Evolutionary conservation across 768 basidiomycete genomes (phyloP), one percentile per base, ranked within the genome.

Genomic region (Serendipita vermifera): DNA sequence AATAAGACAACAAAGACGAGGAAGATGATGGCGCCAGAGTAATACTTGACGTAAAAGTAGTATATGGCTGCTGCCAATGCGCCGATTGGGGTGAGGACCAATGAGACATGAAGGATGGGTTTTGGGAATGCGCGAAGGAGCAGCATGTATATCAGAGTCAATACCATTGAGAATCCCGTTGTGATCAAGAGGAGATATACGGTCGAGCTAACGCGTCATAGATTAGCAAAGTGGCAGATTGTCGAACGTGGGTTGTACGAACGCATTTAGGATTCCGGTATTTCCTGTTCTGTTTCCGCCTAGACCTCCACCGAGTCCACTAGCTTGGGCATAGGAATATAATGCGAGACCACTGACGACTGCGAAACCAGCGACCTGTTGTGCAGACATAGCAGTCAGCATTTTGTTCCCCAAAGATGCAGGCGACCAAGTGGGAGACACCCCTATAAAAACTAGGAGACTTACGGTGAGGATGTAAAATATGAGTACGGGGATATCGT

Each of bases 1-100:
- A 85, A 87, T 55, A 91, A 66, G 27, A 89, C 59, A 0, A 87
- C 85, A 57, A 91, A 82, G 57, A 90, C 67, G 2, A 85, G 84
- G 72, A 88, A 88, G 58, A 90, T 81, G 62, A 90, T 85, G 2
- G 88, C 87, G 6, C 83, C 87, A 46, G 85, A 38, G 38, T 11
- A 46, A 15, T 31, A 15, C 17, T 15, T 15, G 33, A 70, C 80
- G 55, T 62, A 85, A 82, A 83, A 62, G 24, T 78, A 84, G 62
- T 82, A 85, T 5, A 27, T 26, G 11, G 46, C 46, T 51, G 32
- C 27, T 4, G 46, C 46, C 11, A 51, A 29, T 4, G 46, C 46
- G 32, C 46, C 73, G 33, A 29, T 83, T 80, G 3, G 79, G 77
- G 46, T 51, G 17, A 84, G 69, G 29, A 85, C 66, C 5, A 86